A percentile compares a stretch with the other conserved stretches of the same genome.
Conservation (phyloP, 768 basidiomycete genomes). For the Strobilomyces echinocephalus region DNA sequence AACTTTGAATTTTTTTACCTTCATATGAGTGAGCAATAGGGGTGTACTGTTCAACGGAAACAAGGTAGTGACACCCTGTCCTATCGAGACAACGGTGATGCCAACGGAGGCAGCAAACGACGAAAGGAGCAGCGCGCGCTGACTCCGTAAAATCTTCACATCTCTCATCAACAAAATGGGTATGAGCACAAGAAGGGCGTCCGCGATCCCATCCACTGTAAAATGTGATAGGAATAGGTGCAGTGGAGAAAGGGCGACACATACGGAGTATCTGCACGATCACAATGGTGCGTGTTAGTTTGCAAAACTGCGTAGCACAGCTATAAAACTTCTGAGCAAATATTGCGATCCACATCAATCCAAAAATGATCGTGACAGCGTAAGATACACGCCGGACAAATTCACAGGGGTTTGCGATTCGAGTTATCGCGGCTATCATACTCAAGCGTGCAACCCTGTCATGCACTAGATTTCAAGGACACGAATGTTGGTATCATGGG, state of each 20-base stretch:
- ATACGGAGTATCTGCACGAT: constrained; percentile 13
- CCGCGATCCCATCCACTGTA: constrained; percentile 21
- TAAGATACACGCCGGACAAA: background rate
- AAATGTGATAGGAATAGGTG: background rate
- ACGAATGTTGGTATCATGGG: background rate
- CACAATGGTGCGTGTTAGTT: background rate
- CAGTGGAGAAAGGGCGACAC: background rate
- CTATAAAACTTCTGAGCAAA: constrained; percentile 3
- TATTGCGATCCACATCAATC: constrained; percentile 11
- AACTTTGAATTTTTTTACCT: constrained; percentile 5
- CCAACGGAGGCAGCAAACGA: constrained; percentile 20
- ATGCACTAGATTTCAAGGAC: background rate
- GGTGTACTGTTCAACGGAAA: background rate
- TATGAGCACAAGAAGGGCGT: constrained; percentile 11
- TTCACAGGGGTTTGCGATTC: constrained; percentile 3
- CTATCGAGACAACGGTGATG: constrained; percentile 19
- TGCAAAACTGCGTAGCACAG: background rate
- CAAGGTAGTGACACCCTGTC: constrained; percentile 9
- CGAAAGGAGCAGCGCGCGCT: constrained; percentile 14
- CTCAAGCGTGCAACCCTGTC: constrained; percentile 16
- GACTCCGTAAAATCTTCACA: constrained; percentile 8
- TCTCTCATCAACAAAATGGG: constrained; percentile 14
- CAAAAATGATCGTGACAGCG: constrained; percentile 5
- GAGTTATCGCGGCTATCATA: constrained; percentile 10
- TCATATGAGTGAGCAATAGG: constrained; percentile 17